These are phyloP conservation scores for Lepidium africanum DNA, from an alignment of 345 rosid species.

Conservation along the genomic window DNA sequence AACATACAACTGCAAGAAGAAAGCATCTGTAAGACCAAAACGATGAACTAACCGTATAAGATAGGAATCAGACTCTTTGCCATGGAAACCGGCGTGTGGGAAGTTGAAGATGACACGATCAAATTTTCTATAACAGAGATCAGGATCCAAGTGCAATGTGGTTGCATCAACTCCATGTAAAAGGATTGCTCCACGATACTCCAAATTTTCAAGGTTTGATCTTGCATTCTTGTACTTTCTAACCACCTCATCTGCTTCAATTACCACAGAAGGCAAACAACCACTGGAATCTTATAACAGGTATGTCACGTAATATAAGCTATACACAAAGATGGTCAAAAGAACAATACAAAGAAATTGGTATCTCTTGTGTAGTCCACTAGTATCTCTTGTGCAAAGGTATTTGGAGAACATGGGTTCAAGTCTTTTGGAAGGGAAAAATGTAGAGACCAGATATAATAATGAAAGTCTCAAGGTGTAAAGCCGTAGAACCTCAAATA, in stretches of 20 bases:
- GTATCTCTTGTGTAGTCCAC: too few relatives aligned
- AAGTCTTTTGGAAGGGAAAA: too few relatives aligned
- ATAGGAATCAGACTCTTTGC: conserved; percentile 18
- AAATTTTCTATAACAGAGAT: conserved; percentile 33
- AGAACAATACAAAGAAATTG: too few relatives aligned
- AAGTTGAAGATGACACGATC: conserved; percentile 49
- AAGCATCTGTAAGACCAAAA: neutral
- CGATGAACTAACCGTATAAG: conserved; percentile 29
- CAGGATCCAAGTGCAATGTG: conserved; percentile 26
- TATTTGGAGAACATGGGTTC: too few relatives aligned
- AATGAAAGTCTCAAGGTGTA: too few relatives aligned
- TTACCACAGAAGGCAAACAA: neutral
- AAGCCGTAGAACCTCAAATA: too few relatives aligned
- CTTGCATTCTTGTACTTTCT: conserved; percentile 38
- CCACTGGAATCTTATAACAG: too few relatives aligned
- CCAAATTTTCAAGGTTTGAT: conserved; percentile 32
- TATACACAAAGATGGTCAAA: too few relatives aligned
- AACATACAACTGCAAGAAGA: neutral
- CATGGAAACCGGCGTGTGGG: conserved; percentile 60
- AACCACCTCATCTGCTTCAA: conserved; percentile 30
- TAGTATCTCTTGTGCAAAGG: too few relatives aligned
- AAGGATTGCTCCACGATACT: conserved; percentile 35
- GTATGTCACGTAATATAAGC: too few relatives aligned
- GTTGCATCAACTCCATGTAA: conserved; percentile 54
- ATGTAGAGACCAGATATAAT: too few relatives aligned